Percentiles rank a stretch among this genome's conserved stretches.
Conservation (phyloP, 306 rosid genomes). For the Hippophae tibetana region DNA sequence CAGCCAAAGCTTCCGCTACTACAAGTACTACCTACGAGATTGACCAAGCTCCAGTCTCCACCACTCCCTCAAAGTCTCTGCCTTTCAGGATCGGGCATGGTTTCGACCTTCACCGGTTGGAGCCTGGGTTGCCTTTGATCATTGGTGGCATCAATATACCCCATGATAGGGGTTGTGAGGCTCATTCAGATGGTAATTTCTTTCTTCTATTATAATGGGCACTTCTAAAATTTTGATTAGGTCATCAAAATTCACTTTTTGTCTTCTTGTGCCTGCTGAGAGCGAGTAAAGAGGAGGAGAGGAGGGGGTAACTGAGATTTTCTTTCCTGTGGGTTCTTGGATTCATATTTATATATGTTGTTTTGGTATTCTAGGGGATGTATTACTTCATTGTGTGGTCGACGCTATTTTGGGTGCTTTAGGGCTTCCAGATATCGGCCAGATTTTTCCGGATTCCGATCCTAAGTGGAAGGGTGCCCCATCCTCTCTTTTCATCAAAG, state of each 20-base stretch:
- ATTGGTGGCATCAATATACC: slow-evolving; percentile 90
- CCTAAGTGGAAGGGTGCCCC: slow-evolving; percentile 91
- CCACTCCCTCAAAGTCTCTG: slow-evolving; percentile 41
- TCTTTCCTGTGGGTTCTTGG: background rate
- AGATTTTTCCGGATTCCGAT: slow-evolving; percentile 82
- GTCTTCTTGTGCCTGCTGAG: background rate
- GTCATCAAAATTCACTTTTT: background rate
- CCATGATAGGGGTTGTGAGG: slow-evolving; percentile 93
- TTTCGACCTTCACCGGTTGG: slow-evolving; percentile 87
- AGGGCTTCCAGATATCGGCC: slow-evolving; percentile 93
- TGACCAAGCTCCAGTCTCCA: slow-evolving; percentile 22
- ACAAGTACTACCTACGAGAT: slow-evolving; percentile 34
- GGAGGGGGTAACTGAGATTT: background rate
- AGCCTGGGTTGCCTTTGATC: slow-evolving; percentile 84
- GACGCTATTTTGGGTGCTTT: slow-evolving; percentile 91
- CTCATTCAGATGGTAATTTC: slow-evolving; percentile 84
- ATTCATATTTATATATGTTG: slow-evolving; percentile 7
- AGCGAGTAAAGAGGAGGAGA: too few species aligned
- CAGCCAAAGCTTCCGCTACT: slow-evolving; percentile 18
- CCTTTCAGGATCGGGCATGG: slow-evolving; percentile 95
- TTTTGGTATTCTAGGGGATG: slow-evolving; percentile 49
- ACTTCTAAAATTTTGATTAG: background rate
- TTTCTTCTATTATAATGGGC: background rate
- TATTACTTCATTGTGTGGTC: slow-evolving; percentile 88
- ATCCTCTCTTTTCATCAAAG: slow-evolving; percentile 70